A percentile compares a stretch with the other conserved stretches of the same genome.
phyloP scores from a whole-genome alignment of 148 eudicot species.

The Cornus suecica region DNA sequence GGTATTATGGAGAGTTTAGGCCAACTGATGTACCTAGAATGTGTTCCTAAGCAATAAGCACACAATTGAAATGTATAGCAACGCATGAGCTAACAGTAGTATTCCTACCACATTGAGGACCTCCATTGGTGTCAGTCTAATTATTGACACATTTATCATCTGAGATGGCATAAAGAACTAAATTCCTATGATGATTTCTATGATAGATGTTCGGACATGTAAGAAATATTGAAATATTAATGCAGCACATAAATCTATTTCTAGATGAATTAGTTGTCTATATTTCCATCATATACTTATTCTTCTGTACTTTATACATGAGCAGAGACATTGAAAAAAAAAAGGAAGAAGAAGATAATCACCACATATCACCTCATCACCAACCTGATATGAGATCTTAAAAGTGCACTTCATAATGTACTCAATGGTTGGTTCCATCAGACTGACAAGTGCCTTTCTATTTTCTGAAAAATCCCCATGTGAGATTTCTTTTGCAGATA shows the following conservation, averaged over 20 bases:
- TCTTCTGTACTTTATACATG: neutral
- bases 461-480: constrained; percentile 22
- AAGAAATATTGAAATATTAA: constrained; percentile 1
- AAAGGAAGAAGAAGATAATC: neutral
- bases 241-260: neutral
- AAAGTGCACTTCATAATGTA: constrained; percentile 54
- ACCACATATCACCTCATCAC: constrained; percentile 13
- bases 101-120: neutral
- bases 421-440: constrained; percentile 68
- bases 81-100: neutral
- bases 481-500: constrained; percentile 32
- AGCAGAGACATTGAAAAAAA: neutral
- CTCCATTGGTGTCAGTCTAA: neutral
- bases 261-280: constrained; percentile 6
- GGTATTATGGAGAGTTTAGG: neutral
- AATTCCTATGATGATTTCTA: neutral
- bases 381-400: constrained; percentile 48
- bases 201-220: neutral
- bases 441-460: constrained; percentile 36
- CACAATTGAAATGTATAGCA: neutral
- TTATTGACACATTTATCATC: neutral
- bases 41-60: neutral
- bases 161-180: neutral
- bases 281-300: neutral
- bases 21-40: neutral